Evolutionary conservation across 257 asterid genomes (phyloP).

Genomic region (Solanum arcanum): DNA sequence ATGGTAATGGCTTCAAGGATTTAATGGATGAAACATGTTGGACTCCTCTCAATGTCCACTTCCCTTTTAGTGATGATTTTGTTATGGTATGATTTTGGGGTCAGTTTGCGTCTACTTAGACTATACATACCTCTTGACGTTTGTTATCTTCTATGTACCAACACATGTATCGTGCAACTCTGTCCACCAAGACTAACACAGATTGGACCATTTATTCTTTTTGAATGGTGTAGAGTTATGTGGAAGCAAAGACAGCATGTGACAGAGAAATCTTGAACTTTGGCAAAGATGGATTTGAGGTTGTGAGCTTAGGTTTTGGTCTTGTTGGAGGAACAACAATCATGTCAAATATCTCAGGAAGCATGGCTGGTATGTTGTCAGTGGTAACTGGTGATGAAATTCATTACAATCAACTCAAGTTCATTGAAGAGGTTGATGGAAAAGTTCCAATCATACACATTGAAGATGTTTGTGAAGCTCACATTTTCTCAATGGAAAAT

Average conservation of each 20-base stretch:
- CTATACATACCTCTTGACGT: not conserved
- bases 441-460: conserved; percentile 15
- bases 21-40: conserved; percentile 34
- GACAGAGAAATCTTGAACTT: conserved; percentile 8
- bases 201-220: not conserved
- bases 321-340: conserved; percentile 4
- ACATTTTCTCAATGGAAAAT: conserved; percentile 16
- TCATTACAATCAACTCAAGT: not conserved
- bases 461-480: conserved; percentile 25
- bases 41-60: conserved; percentile 20
- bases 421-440: conserved; percentile 15
- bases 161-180: not conserved
- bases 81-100: not conserved
- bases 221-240: conserved; percentile 5
- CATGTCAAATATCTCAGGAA: not conserved
- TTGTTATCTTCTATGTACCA: not conserved
- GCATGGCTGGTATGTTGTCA: not conserved
- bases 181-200: not conserved
- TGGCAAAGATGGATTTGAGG: not conserved
- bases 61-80: not conserved
- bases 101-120: not conserved
- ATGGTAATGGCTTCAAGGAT: conserved; percentile 20
- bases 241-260: conserved; percentile 2
- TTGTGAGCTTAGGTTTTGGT: conserved; percentile 6
- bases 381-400: not conserved